Percentiles rank a stretch among this genome's conserved stretches.
Evolutionary conservation across 768 basidiomycete genomes (phyloP).

Genomic region (Collybia nuda): DNA sequence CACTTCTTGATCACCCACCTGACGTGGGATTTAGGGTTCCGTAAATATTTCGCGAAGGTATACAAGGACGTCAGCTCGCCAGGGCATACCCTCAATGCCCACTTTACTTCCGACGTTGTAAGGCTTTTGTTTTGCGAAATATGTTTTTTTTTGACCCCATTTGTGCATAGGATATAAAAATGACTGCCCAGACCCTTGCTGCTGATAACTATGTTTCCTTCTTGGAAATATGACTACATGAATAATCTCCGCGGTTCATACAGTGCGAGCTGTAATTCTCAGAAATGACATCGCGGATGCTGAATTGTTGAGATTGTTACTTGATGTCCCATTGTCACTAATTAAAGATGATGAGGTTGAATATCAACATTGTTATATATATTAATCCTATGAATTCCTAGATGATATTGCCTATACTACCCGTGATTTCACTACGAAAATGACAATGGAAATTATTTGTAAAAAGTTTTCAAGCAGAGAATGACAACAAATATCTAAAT

Average conservation of each 20-base stretch:
- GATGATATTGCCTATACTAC: no score
- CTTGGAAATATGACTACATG: not conserved
- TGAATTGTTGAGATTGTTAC: constrained; percentile 20
- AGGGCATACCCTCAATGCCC: constrained; percentile 33
- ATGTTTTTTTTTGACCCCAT: not conserved
- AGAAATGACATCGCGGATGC: constrained; percentile 24
- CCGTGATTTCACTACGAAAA: no score
- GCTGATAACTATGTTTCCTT: constrained; percentile 18
- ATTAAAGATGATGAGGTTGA: not conserved
- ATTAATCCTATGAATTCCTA: not conserved
- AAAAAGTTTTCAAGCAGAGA: no score
- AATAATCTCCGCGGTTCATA: not conserved
- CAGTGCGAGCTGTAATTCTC: constrained; percentile 28
- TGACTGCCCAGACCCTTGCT: constrained; percentile 40
- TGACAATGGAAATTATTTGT: no score
- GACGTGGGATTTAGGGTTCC: constrained; percentile 21
- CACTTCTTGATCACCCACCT: constrained; percentile 4
- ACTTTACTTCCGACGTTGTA: constrained; percentile 53
- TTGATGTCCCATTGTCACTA: no score
- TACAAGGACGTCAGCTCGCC: constrained; percentile 41
- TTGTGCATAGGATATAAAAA: constrained; percentile 39
- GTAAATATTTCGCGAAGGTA: constrained; percentile 50
- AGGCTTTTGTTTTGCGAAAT: constrained; percentile 15
- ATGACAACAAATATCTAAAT: no score
- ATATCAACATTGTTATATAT: not conserved